Base-by-base conservation (phyloP, 1,139 yeast genomes). In the Martiniozyma asiatica region DNA sequence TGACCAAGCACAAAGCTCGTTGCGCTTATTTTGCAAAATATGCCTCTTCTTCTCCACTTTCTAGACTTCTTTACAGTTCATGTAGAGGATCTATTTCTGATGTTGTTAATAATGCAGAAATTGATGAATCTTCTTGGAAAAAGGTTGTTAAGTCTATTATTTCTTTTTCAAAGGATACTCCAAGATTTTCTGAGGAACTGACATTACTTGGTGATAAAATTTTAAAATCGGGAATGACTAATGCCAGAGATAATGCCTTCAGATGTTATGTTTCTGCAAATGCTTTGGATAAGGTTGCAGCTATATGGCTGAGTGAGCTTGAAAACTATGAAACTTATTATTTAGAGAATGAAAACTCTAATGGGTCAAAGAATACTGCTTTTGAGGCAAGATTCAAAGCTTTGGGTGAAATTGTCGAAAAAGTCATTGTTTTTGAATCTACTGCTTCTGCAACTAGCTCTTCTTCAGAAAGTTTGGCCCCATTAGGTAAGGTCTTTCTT, bases 311-410 rank as follows among this genome's bases (percentile, higher is more conserved):
- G 34, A 60, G 68, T 25, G 98, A 89, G 52, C 59, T 84, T 40
- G 65, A 72, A 14, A 61, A 55, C 0, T 56, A 66, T 36, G 94
- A 87, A 55, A 45, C 56, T 8, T 59, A 61, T 34, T 59, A 72
- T 35, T 52, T 63, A 5, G 54, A 59, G 20, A 45, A 48, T 12
- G 41, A 47, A 1, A 35, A 35, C 21, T 23, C 23, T 4, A 29
- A 38, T 25, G 39, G 39, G 13, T 36, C 50, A 12, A 58, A 68
- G 20, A 51, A 65, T 2, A 65, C 84, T n/a, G 76, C 82, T 4
- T 78, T 80, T 34, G 93, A 79, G 41, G 94, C 95, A 14, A 85
- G 87, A 50, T 74, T 79, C 43, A 79, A 73, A 44, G 79, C 94
- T 6, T 64, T 89, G 48, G 77, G 79, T 36, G 75, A 72, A 45